Base-by-base conservation (phyloP, 345 rosid genomes). In the Hypericum perforatum region DNA sequence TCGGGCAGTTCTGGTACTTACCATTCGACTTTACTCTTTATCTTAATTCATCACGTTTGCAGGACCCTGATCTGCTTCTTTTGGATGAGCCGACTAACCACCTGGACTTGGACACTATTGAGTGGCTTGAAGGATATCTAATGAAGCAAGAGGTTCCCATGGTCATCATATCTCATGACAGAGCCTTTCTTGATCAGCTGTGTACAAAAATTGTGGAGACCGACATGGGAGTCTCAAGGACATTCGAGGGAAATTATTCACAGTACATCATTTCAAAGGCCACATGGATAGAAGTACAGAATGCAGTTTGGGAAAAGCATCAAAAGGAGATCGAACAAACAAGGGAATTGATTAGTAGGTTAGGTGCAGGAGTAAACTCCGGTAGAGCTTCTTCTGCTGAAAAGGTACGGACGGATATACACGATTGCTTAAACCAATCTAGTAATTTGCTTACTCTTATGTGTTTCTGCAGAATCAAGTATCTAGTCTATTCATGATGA, bases 381-480 rank as follows among this genome's bases (percentile, higher is more conserved):
- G 96, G 96, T 3, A 96, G 98, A 57, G 96, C 95, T 67, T 87
- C 96, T 63, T 69, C 96, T 49, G 98, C 98, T 49, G 98, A 81
- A 73, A 91, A 87, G 96, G 98, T 87, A 58, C 9, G 54, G 39
- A 7, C 15, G n/a, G 32, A n/a, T 52, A 12, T 1, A 11, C 36
- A 39, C 6, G 14, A n/a, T 15, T 29, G 41, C 32, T 22, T n/a
- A n/a, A 22, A 22, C 4, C 32, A 22, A 22, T 22, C 32, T 22
- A 22, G 32, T 22, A 22, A 22, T 22, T 22, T 22, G 32, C 32
- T 22, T 22, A 22, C 2, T 22, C 32, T 22, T 22, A 22, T 22
- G 32, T 22, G 1, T 22, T 22, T 22, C 4, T 22, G 32, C 32
- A 22, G 32, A 22, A 22, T 4, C 32, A 22, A 22, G 32, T 22